A percentile compares a stretch with the other conserved stretches of the same genome.
Evolutionary conservation across 164 flowering plant genomes (phyloP).

Genomic region (Protea cynaroides): DNA sequence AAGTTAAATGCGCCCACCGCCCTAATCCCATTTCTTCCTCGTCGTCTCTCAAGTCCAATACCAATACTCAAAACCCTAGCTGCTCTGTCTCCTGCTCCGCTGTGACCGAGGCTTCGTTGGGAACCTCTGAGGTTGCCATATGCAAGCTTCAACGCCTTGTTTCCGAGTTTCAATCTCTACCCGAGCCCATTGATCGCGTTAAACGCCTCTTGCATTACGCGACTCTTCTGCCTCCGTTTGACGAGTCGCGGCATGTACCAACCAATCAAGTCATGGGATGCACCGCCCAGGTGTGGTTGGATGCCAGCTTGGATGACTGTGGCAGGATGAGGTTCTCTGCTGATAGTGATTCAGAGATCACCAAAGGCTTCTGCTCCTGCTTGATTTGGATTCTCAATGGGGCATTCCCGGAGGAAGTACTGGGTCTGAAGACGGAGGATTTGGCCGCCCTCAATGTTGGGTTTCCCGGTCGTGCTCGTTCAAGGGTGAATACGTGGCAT

Average conservation of each 20-base stretch:
- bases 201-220: slow-evolving; percentile 66
- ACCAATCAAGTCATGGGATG: slow-evolving; percentile 85
- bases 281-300: slow-evolving; percentile 85
- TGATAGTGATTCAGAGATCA: slow-evolving; percentile 87
- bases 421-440: slow-evolving; percentile 64
- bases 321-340: slow-evolving; percentile 64
- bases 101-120: slow-evolving; percentile 21
- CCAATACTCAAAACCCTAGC: slow-evolving; percentile 9
- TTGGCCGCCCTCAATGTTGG: slow-evolving; percentile 61
- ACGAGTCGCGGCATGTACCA: slow-evolving; percentile 31
- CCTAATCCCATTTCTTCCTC: slow-evolving; percentile 10
- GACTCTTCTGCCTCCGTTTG: slow-evolving; percentile 33
- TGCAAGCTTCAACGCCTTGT: slow-evolving; percentile 34
- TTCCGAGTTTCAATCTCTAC: slow-evolving; percentile 49
- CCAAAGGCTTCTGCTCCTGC: slow-evolving; percentile 70
- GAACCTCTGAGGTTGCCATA: slow-evolving; percentile 20
- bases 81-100: slow-evolving; percentile 32
- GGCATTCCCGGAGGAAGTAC: slow-evolving; percentile 63
- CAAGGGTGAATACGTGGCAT: slow-evolving; percentile 86
- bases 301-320: slow-evolving; percentile 37
- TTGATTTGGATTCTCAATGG: slow-evolving; percentile 62
- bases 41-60: slow-evolving; percentile 1
- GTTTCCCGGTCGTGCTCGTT: slow-evolving; percentile 33
- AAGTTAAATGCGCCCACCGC: slow-evolving; percentile 17
- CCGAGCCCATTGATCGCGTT: slow-evolving; percentile 71